phyloP scores from a whole-genome alignment of 1,284 basidiomycete genomes.

The Rhodotorula glutinis region DNA sequence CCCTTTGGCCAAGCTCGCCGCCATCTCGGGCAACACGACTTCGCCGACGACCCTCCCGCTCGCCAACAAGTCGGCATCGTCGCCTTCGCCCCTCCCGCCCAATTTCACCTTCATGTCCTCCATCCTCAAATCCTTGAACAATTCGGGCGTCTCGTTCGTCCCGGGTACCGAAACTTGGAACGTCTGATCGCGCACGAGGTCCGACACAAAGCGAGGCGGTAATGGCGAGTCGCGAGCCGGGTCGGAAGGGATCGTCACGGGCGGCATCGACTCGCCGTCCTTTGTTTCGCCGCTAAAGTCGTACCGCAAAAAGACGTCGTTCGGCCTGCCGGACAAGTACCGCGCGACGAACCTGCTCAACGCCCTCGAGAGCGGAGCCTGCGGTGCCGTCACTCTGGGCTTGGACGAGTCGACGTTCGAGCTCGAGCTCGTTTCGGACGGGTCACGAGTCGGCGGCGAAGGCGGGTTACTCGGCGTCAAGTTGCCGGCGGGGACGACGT shows the following conservation, averaged over 20 bases:
- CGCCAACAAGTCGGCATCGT: slow-evolving; percentile 36
- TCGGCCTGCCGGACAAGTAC: slow-evolving; percentile 37
- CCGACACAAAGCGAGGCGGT: slow-evolving; percentile 32
- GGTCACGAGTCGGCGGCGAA: not conserved
- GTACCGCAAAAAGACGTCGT: slow-evolving; percentile 36
- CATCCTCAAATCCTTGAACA: slow-evolving; percentile 41
- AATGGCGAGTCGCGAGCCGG: slow-evolving; percentile 12
- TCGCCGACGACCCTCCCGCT: slow-evolving; percentile 40
- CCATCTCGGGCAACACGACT: slow-evolving; percentile 34
- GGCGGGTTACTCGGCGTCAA: not conserved
- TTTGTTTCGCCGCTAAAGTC: slow-evolving; percentile 20
- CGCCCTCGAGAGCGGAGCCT: slow-evolving; percentile 27
- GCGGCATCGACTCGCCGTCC: not conserved
- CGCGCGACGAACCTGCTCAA: slow-evolving; percentile 38
- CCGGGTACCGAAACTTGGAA: slow-evolving; percentile 25
- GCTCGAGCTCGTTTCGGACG: too few species aligned
- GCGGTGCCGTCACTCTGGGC: not conserved
- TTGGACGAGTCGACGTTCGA: not conserved
- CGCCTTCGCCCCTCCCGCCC: slow-evolving; percentile 13
- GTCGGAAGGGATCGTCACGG: slow-evolving; percentile 7
- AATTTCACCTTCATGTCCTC: slow-evolving; percentile 40
- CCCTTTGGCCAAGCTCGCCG: slow-evolving; percentile 24
- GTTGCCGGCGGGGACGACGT: slow-evolving; percentile 36
- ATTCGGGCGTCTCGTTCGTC: slow-evolving; percentile 34
- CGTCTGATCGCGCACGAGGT: slow-evolving; percentile 16